These are phyloP conservation scores for Coix lacrymajobi DNA, from an alignment of 176 grass and related monocot genomes.

Conservation along the genomic window DNA sequence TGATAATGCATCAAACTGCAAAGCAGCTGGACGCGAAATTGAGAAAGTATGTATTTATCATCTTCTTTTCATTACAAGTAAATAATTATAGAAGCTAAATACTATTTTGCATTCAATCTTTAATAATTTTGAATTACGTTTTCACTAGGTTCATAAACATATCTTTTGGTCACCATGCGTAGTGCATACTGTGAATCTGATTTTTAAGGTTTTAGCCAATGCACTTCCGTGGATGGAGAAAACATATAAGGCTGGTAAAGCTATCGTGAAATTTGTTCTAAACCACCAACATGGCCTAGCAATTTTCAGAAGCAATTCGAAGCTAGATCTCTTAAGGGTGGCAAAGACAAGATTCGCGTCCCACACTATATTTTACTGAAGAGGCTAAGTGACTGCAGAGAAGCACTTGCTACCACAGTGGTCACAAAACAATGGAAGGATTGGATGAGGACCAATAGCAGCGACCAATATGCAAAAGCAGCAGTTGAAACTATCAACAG, in stretches of 20 bases:
- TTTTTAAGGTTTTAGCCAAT: slow-evolving; percentile 22
- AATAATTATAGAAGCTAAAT: not conserved
- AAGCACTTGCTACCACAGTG: not conserved
- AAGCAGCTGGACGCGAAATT: not conserved
- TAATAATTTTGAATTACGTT: not conserved
- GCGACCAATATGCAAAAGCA: not conserved
- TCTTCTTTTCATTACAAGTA: not conserved
- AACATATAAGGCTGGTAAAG: not conserved
- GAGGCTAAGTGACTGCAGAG: not conserved
- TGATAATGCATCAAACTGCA: slow-evolving; percentile 20
- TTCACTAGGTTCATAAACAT: slow-evolving; percentile 9
- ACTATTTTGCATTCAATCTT: not conserved
- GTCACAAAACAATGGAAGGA: not conserved
- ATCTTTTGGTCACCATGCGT: slow-evolving; percentile 4
- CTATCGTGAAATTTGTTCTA: not conserved
- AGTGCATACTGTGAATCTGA: slow-evolving; percentile 12
- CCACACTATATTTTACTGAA: not conserved
- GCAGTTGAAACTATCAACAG: not conserved
- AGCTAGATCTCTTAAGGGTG: slow-evolving; percentile 15
- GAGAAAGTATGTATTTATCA: not conserved
- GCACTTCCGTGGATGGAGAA: not conserved
- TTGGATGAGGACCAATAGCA: not conserved
- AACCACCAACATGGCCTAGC: not conserved
- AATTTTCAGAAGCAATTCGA: not conserved
- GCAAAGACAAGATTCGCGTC: not conserved